Percentiles rank a stretch among this genome's conserved stretches.
phyloP scores from a whole-genome alignment of 305 asterid genomes.

The Ajuga reptans region DNA sequence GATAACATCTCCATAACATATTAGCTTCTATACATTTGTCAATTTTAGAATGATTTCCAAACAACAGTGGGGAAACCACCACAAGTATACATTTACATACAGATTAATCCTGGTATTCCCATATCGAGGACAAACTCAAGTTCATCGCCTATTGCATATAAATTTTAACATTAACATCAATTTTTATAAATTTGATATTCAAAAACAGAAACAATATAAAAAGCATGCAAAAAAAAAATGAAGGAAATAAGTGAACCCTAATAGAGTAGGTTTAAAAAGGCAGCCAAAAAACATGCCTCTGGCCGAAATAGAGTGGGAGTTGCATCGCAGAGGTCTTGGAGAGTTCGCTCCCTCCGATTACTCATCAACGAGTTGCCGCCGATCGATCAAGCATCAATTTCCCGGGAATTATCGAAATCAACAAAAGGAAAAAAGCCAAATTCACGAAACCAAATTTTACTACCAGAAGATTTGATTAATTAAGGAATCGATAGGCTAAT shows the following conservation, averaged over 20 bases:
- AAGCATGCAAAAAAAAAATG: neutral
- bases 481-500: constrained; percentile 16
- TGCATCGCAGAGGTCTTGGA: constrained; percentile 47
- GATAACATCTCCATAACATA: constrained; percentile 2
- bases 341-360: constrained; percentile 43
- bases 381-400: constrained; percentile 44
- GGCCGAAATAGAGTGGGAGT: constrained; percentile 42
- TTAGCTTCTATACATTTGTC: neutral
- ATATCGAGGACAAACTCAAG: constrained; percentile 10
- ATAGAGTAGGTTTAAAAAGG: constrained; percentile 13
- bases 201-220: constrained; percentile 6
- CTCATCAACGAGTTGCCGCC: constrained; percentile 42
- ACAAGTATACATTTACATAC: neutral
- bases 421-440: constrained; percentile 6
- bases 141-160: constrained; percentile 7
- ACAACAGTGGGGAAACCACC: constrained; percentile 1
- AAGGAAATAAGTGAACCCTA: constrained; percentile 29
- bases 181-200: neutral
- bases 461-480: constrained; percentile 7
- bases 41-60: neutral
- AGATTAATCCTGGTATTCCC: constrained; percentile 10
- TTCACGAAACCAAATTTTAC: constrained; percentile 16
- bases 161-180: constrained; percentile 9
- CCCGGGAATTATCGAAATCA: constrained; percentile 19
- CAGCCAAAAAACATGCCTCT: constrained; percentile 39